These are phyloP conservation scores for Leptographium radiaticola DNA, from an alignment of 2,329 filamentous ascomycete species.

Conservation along the genomic window DNA sequence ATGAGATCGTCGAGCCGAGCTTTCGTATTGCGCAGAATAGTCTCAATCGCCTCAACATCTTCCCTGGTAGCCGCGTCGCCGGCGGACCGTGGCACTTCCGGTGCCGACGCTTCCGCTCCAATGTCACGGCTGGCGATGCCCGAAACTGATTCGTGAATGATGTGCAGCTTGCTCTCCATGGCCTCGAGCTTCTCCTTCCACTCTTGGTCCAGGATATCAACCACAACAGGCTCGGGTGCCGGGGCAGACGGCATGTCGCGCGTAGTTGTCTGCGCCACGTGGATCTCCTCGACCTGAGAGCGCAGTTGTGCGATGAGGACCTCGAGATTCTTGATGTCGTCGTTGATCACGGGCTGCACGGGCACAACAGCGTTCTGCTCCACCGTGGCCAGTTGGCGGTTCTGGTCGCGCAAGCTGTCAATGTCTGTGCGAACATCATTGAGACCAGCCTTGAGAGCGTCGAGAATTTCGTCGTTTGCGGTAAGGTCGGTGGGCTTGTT, in stretches of 20 bases:
- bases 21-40: constrained; percentile 79
- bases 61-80: constrained; percentile 55
- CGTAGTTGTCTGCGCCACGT: constrained; percentile 17
- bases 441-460: constrained; percentile 74
- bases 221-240: not conserved
- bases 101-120: not conserved
- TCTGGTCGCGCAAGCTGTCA: constrained; percentile 55
- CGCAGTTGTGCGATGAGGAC: constrained; percentile 69
- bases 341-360: constrained; percentile 33
- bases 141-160: constrained; percentile 25
- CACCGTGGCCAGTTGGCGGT: constrained; percentile 36
- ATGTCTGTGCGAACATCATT: constrained; percentile 66
- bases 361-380: constrained; percentile 38
- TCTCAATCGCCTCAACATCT: constrained; percentile 84
- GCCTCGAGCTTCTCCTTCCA: constrained; percentile 19
- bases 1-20: constrained; percentile 71
- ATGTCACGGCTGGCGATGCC: constrained; percentile 14
- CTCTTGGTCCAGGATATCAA: constrained; percentile 2
- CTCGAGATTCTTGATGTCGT: constrained; percentile 79
- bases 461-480: constrained; percentile 78
- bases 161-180: constrained; percentile 39
- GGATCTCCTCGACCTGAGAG: constrained; percentile 71
- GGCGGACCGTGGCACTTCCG: not conserved
- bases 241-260: not conserved
- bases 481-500: constrained; percentile 74